Conservation (phyloP, 345 rosid genomes). For the Fremontodendron californicum region DNA sequence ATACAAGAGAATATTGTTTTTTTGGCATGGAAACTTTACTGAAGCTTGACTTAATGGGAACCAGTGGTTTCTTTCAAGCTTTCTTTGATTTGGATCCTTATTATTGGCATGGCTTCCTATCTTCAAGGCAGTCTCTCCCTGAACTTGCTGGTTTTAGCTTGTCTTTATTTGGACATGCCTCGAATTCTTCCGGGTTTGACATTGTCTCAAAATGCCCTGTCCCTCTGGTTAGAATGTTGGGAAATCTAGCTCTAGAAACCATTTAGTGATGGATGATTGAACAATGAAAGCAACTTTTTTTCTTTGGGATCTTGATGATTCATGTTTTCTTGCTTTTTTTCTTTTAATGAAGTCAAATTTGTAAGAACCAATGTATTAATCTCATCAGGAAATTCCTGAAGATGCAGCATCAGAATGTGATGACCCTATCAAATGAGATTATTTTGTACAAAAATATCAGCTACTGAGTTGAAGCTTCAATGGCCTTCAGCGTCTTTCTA, state of each 20-base stretch:
- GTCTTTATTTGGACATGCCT: slow-evolving; percentile 46
- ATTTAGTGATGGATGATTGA: slow-evolving; percentile 20
- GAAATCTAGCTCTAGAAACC: slow-evolving; percentile 52
- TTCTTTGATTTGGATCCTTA: slow-evolving; percentile 57
- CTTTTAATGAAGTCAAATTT: no score
- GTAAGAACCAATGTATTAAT: neutral
- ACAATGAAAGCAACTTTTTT: neutral
- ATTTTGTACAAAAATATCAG: no score
- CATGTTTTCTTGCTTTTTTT: neutral
- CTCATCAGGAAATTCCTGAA: neutral
- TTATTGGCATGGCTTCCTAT: slow-evolving; percentile 65
- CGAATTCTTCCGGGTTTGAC: slow-evolving; percentile 42
- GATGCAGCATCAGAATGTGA: no score
- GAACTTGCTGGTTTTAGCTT: slow-evolving; percentile 43
- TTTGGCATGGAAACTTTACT: slow-evolving; percentile 70
- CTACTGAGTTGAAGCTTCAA: no score
- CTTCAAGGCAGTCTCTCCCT: slow-evolving; percentile 44
- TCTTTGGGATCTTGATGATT: neutral
- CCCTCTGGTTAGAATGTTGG: slow-evolving; percentile 53
- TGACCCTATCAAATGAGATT: neutral
- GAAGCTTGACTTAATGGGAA: slow-evolving; percentile 53
- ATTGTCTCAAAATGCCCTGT: slow-evolving; percentile 57
- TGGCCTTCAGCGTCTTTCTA: no score
- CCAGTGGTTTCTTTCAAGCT: slow-evolving; percentile 53
- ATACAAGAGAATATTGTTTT: slow-evolving; percentile 39